Conservation (phyloP, 331 rosid species). For the Quercus phellos region DNA sequence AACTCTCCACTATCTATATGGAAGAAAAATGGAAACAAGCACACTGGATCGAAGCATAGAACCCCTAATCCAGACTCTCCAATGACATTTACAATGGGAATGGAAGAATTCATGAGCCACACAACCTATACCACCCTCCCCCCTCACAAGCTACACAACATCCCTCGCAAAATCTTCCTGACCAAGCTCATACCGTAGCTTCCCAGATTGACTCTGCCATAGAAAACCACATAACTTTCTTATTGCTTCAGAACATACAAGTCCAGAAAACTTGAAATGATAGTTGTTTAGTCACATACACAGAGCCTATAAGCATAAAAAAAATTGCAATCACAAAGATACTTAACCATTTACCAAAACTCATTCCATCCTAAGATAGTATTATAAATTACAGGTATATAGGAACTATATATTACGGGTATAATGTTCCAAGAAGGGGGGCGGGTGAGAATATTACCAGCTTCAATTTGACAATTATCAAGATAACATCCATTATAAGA, state of each 20-base stretch:
- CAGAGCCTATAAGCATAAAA: too few relatives aligned
- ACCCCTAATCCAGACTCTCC: slow-evolving; percentile 36
- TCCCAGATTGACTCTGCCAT: slow-evolving; percentile 37
- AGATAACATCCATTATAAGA: too few relatives aligned
- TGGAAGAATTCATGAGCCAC: slow-evolving; percentile 26
- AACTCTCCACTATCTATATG: slow-evolving; percentile 35
- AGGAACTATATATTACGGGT: too few relatives aligned
- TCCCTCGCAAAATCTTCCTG: slow-evolving; percentile 34
- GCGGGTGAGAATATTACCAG: too few relatives aligned
- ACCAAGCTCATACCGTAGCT: slow-evolving; percentile 22
- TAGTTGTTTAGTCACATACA: too few relatives aligned
- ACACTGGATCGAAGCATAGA: slow-evolving; percentile 29
- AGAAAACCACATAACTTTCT: background rate
- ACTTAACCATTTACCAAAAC: too few relatives aligned
- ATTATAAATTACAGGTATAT: too few relatives aligned
- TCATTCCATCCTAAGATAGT: too few relatives aligned
- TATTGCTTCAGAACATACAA: background rate
- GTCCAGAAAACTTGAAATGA: background rate
- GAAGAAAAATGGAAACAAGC: slow-evolving; percentile 33
- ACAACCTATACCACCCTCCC: slow-evolving; percentile 15
- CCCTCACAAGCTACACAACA: slow-evolving; percentile 31
- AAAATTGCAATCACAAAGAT: too few relatives aligned
- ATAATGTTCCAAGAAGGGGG: too few relatives aligned
- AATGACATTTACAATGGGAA: slow-evolving; percentile 28
- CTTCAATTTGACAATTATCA: too few relatives aligned